phyloP scores from a whole-genome alignment of 257 asterid species.

The Datura wrightii region DNA sequence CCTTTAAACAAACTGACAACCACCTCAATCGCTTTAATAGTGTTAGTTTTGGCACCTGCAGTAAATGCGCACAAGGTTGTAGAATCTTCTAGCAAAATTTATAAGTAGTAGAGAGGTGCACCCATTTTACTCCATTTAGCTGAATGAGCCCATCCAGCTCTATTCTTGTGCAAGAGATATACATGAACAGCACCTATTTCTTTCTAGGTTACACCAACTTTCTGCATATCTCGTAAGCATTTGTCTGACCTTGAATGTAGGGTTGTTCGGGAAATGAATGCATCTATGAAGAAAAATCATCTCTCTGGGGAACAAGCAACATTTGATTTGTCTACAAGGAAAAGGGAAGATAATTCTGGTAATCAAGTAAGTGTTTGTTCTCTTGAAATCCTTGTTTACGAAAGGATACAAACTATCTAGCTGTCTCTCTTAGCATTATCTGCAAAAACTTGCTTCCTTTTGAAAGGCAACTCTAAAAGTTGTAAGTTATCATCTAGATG shows the following conservation, averaged over 20 bases:
- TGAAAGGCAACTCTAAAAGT: background rate
- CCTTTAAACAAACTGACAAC: constrained; percentile 1
- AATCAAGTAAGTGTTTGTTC: constrained; percentile 64
- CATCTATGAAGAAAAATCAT: constrained; percentile 63
- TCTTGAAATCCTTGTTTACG: constrained; percentile 32
- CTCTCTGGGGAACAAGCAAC: constrained; percentile 59
- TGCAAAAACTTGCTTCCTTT: background rate
- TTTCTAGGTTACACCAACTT: constrained; percentile 31
- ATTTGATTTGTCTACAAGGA: constrained; percentile 60
- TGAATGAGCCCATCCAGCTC: constrained; percentile 7
- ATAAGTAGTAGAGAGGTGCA: background rate
- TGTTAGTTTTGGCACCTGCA: background rate
- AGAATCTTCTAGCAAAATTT: constrained; percentile 23
- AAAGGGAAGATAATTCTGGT: constrained; percentile 61
- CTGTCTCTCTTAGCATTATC: constrained; percentile 7
- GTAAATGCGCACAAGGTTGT: background rate
- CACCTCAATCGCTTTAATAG: background rate
- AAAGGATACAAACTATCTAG: constrained; percentile 5
- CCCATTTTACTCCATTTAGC: constrained; percentile 2
- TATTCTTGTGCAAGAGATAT: background rate
- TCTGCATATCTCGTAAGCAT: constrained; percentile 33
- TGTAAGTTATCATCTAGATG: background rate
- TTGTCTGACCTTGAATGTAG: constrained; percentile 51
- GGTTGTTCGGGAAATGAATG: constrained; percentile 89
- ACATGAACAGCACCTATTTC: constrained; percentile 12